A percentile compares a stretch with the other conserved stretches of the same genome.
These are phyloP conservation scores for Leptosphaerulina australis DNA, from an alignment of 2,329 filamentous ascomycete species.

Conservation along the genomic window DNA sequence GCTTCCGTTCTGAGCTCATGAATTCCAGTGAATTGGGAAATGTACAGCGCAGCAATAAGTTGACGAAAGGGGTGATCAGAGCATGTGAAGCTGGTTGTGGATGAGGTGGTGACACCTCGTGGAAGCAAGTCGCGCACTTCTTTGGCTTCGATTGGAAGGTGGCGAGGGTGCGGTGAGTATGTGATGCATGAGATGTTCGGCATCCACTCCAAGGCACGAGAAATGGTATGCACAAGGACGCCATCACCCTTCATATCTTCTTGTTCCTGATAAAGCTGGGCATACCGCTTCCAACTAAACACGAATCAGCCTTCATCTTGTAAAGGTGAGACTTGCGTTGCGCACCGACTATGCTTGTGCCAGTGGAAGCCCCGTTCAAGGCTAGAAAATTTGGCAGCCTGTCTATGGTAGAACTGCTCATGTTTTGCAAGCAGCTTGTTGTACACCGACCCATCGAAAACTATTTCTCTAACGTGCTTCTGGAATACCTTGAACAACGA, in stretches of 20 bases:
- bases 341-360: slow-evolving; percentile 22
- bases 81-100: not conserved
- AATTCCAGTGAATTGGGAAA: slow-evolving; percentile 29
- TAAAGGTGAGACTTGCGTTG: not conserved
- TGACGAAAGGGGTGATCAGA: slow-evolving; percentile 35
- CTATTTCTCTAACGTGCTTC: slow-evolving; percentile 39
- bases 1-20: slow-evolving; percentile 25
- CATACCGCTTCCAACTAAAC: slow-evolving; percentile 34
- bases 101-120: not conserved
- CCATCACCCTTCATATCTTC: slow-evolving; percentile 31
- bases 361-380: slow-evolving; percentile 20
- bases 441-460: slow-evolving; percentile 41
- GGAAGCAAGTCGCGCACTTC: slow-evolving; percentile 32
- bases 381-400: slow-evolving; percentile 5
- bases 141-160: slow-evolving; percentile 29
- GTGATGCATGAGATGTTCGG: slow-evolving; percentile 33
- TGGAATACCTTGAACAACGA: slow-evolving; percentile 31
- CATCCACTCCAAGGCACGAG: slow-evolving; percentile 31
- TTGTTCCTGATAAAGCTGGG: slow-evolving; percentile 34
- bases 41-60: slow-evolving; percentile 34
- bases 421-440: slow-evolving; percentile 21
- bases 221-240: slow-evolving; percentile 34
- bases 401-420: slow-evolving; percentile 15
- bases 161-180: slow-evolving; percentile 33
- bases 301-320: not conserved